Conservation (phyloP, 2,329 filamentous ascomycete species). For the Trichoderma harzianum region DNA sequence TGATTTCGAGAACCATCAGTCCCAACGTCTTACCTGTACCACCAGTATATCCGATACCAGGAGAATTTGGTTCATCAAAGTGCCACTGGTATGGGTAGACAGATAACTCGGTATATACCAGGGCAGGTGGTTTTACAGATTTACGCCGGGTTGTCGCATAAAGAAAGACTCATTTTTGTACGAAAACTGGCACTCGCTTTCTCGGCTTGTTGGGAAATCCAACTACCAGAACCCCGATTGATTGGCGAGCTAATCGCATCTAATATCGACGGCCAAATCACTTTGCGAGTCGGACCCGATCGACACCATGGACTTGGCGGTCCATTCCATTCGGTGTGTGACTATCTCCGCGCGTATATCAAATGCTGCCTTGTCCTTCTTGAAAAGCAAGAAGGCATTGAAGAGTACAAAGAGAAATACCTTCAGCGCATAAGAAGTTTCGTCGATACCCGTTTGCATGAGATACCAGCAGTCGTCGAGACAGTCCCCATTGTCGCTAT, state of each 20-base stretch:
- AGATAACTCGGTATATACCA: not conserved
- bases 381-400: not conserved
- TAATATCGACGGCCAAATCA: not conserved
- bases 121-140: not conserved
- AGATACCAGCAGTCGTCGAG: not conserved
- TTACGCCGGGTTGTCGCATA: rapidly evolving
- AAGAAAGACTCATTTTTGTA: not conserved
- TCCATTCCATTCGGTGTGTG: not conserved
- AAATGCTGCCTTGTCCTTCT: not conserved
- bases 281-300: not conserved
- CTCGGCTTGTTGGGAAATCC: not conserved
- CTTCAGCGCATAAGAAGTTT: not conserved
- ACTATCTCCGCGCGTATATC: not conserved
- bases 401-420: not conserved
- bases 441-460: not conserved
- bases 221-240: not conserved
- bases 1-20: not conserved
- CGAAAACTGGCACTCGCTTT: not conserved
- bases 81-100: not conserved
- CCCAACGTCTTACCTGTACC: not conserved
- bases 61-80: not conserved
- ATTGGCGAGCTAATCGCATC: not conserved
- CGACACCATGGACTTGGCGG: not conserved
- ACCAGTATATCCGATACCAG: not conserved
- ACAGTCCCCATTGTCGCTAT: not conserved